Percentiles rank a stretch among this genome's conserved stretches.
Evolutionary conservation across 1,284 basidiomycete genomes (phyloP).

Genomic region (Boletus sp.): DNA sequence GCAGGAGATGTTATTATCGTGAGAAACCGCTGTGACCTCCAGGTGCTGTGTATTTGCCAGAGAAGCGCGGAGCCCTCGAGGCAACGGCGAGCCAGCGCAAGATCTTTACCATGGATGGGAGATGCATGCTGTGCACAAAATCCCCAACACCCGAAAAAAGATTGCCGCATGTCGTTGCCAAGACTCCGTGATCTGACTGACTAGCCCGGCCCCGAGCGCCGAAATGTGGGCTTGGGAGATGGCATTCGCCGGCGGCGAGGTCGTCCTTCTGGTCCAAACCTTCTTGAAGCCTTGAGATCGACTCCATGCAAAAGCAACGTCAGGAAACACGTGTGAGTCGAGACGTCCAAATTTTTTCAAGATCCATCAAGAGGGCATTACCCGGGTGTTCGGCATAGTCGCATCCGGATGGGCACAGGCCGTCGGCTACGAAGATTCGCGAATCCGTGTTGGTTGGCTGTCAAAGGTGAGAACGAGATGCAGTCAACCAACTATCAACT

Average conservation of each 20-base stretch:
- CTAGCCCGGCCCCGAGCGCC: not conserved
- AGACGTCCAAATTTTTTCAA: too few species aligned
- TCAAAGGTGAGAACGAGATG: not conserved
- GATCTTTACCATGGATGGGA: not conserved
- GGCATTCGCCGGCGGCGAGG: not conserved
- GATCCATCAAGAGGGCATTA: too few species aligned
- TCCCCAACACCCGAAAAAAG: too few species aligned
- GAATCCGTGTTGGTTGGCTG: not conserved
- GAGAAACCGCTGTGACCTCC: not conserved
- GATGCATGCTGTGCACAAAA: too few species aligned
- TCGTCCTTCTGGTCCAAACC: not conserved
- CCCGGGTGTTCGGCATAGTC: not conserved
- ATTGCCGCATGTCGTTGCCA: too few species aligned
- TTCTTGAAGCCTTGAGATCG: not conserved
- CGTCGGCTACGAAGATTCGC: not conserved
- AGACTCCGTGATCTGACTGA: too few species aligned
- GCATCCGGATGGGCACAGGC: not conserved
- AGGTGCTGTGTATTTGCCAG: not conserved
- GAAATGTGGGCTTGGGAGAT: not conserved
- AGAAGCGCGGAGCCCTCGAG: not conserved
- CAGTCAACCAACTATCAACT: not conserved
- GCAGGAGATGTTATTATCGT: not conserved
- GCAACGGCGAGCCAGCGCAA: not conserved
- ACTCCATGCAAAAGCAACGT: not conserved
- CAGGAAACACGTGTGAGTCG: not conserved